Percentiles rank a stretch among this genome's conserved stretches.
Conservation (phyloP, 176 grass and related monocot genomes). For the Dactylis glomerata region DNA sequence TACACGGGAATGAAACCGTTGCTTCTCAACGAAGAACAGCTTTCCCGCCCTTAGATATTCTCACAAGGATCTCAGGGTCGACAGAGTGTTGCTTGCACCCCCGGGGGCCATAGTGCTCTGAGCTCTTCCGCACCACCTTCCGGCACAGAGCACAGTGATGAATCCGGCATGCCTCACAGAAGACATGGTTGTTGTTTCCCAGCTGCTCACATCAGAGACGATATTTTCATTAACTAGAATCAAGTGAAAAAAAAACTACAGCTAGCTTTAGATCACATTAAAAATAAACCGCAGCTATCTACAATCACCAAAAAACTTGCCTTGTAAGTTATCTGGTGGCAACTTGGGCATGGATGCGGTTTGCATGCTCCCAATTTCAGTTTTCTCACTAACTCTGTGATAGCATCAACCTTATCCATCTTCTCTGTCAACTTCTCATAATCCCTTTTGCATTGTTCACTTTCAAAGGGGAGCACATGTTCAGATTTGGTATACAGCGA, state of each 20-base stretch:
- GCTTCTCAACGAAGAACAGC: not conserved
- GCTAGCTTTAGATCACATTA: not conserved
- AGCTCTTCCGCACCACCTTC: constrained; percentile 42
- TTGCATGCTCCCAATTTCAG: not conserved
- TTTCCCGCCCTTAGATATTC: not conserved
- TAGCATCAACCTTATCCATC: not conserved
- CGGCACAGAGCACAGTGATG: constrained; percentile 54
- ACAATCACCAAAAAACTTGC: not conserved
- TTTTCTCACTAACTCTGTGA: constrained; percentile 10
- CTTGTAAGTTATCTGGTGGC: constrained; percentile 34
- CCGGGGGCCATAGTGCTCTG: constrained; percentile 40
- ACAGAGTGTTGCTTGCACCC: constrained; percentile 55
- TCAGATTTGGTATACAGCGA: constrained; percentile 1
- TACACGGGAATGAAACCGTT: not conserved
- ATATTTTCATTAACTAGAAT: not conserved
- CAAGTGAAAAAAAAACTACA: not conserved
- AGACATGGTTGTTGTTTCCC: constrained; percentile 61
- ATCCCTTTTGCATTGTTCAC: constrained; percentile 20
- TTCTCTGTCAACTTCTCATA: not conserved
- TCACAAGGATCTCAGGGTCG: constrained; percentile 5
- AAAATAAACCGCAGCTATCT: not conserved
- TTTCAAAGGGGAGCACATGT: constrained; percentile 10
- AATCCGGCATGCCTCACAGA: constrained; percentile 44
- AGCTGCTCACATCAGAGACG: constrained; percentile 38
- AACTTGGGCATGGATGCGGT: constrained; percentile 15